phyloP scores from a whole-genome alignment of 768 basidiomycete genomes.

The Phaeolepiota aurea region DNA sequence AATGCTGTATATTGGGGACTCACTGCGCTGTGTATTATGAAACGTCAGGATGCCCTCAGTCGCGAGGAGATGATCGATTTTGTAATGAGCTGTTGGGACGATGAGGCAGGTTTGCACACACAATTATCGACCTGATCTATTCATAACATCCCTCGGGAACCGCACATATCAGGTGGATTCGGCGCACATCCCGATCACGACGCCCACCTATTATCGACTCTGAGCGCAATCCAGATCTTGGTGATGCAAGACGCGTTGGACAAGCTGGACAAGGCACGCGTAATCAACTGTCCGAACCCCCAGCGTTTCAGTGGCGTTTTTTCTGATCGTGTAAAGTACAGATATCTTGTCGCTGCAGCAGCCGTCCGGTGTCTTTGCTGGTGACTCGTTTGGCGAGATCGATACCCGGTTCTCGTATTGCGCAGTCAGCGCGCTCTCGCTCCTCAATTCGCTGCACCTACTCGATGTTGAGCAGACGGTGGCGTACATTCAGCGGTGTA shows the following conservation, averaged over 20 bases:
- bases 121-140: background rate
- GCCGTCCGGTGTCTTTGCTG: constrained; percentile 81
- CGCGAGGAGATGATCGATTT: constrained; percentile 80
- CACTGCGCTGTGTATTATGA: constrained; percentile 80
- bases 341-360: constrained; percentile 83
- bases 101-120: constrained; percentile 57
- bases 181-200: constrained; percentile 93
- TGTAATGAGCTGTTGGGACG: constrained; percentile 94
- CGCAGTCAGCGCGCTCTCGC: constrained; percentile 73
- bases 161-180: constrained; percentile 60
- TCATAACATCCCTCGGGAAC: background rate
- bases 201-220: constrained; percentile 77
- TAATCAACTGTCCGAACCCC: constrained; percentile 58
- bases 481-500: constrained; percentile 65
- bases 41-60: constrained; percentile 67
- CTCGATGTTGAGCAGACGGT: constrained; percentile 65
- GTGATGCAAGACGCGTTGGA: constrained; percentile 78
- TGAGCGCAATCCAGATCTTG: constrained; percentile 90
- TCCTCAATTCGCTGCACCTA: constrained; percentile 66
- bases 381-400: constrained; percentile 85
- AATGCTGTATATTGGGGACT: constrained; percentile 98
- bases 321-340: constrained; percentile 19
- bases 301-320: background rate
- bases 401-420: constrained; percentile 91
- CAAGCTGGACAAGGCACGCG: constrained; percentile 56